Conservation (phyloP, 768 basidiomycete species). For the Pleurotus cornucopiae region DNA sequence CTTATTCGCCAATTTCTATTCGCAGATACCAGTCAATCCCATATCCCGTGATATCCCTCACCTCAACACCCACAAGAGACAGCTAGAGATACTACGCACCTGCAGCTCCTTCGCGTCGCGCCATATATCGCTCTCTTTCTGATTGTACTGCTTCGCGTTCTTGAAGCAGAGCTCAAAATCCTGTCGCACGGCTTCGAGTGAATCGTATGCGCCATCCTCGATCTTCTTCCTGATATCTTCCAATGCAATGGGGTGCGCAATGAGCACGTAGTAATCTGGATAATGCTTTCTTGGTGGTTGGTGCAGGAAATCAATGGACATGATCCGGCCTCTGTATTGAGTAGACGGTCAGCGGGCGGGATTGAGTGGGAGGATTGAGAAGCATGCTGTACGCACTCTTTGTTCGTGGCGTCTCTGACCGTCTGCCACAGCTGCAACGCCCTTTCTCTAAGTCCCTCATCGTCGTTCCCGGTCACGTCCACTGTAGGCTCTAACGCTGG, state of each 20-base stretch:
- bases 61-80: constrained; percentile 44
- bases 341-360: constrained; percentile 21
- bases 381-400: constrained; percentile 72
- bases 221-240: constrained; percentile 85
- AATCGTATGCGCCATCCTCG: constrained; percentile 52
- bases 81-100: constrained; percentile 43
- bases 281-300: constrained; percentile 70
- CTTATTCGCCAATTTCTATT: constrained; percentile 47
- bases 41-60: not conserved
- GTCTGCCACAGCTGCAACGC: constrained; percentile 73
- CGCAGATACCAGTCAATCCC: not conserved
- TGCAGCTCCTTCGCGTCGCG: constrained; percentile 73
- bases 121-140: constrained; percentile 75
- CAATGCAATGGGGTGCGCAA: constrained; percentile 78
- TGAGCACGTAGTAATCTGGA: constrained; percentile 83
- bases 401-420: constrained; percentile 79
- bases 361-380: constrained; percentile 30
- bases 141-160: constrained; percentile 82
- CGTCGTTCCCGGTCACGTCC: constrained; percentile 2
- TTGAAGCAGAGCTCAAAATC: constrained; percentile 78
- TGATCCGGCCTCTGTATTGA: constrained; percentile 52
- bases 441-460: constrained; percentile 48
- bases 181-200: constrained; percentile 60
- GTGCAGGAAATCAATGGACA: constrained; percentile 64
- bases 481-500: constrained; percentile 3